Conservation (phyloP, 306 rosid genomes). For the Dryas octopetala region DNA sequence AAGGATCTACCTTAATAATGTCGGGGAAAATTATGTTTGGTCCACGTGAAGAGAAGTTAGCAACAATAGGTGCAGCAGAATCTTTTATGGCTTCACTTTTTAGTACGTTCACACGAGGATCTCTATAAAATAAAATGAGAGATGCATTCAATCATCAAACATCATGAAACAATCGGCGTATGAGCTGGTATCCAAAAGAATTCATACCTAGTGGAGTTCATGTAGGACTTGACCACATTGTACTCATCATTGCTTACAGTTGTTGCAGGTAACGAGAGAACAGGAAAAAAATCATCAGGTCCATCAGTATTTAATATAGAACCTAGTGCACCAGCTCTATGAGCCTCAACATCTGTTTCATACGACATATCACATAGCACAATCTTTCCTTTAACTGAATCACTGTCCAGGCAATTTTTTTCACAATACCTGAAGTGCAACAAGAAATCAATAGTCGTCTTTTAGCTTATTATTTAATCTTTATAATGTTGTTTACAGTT, state of each 20-base stretch:
- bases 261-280: slow-evolving; percentile 7
- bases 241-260: not conserved
- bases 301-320: not conserved
- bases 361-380: slow-evolving; percentile 7
- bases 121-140: too few species aligned
- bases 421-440: not conserved
- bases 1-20: slow-evolving; percentile 21
- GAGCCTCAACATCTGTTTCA: not conserved
- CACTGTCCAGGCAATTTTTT: not conserved
- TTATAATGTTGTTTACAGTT: not conserved
- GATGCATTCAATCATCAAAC: not conserved
- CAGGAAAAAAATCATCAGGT: not conserved
- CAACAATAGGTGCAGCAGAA: slow-evolving; percentile 21
- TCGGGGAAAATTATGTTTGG: slow-evolving; percentile 25
- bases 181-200: too few species aligned
- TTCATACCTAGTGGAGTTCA: slow-evolving; percentile 2
- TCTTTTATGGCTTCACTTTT: not conserved
- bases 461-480: too few species aligned
- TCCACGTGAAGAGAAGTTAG: slow-evolving; percentile 36
- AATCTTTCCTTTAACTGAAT: slow-evolving; percentile 39
- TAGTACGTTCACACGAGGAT: too few species aligned
- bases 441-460: too few species aligned
- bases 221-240: not conserved
- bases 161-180: not conserved
- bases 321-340: slow-evolving; percentile 13